A percentile compares a stretch with the other conserved stretches of the same genome.
Conservation (phyloP, 2,329 filamentous ascomycete genomes). For the Colletotrichum shisoi region DNA sequence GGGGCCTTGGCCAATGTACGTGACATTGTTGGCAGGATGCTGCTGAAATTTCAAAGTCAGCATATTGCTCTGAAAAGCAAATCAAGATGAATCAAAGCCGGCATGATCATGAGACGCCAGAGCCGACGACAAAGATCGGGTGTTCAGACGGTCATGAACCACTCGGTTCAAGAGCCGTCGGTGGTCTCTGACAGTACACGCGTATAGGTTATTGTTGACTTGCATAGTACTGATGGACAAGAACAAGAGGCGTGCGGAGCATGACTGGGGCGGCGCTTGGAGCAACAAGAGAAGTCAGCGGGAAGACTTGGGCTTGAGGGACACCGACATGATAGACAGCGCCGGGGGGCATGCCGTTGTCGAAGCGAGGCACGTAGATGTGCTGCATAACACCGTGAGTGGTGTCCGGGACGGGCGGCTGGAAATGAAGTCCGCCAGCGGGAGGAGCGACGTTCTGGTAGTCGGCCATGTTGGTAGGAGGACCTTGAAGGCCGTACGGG, state of each 20-base stretch:
- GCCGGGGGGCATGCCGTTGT: constrained; percentile 47
- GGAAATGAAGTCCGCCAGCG: constrained; percentile 59
- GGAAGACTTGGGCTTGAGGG: constrained; percentile 45
- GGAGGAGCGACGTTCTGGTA: constrained; percentile 56
- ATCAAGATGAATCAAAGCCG: background rate
- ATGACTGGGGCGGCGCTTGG: constrained; percentile 21
- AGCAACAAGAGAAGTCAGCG: constrained; percentile 31
- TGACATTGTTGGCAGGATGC: constrained; percentile 45
- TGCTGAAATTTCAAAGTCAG: constrained; percentile 42
- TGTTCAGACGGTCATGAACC: background rate
- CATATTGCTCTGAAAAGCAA: background rate
- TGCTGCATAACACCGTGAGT: constrained; percentile 64
- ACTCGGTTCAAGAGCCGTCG: constrained; percentile 10
- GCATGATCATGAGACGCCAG: background rate
- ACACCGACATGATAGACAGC: constrained; percentile 47
- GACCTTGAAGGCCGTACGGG: constrained; percentile 36
- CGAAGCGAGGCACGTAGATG: constrained; percentile 63
- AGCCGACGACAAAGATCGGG: background rate
- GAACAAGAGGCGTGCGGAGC: constrained; percentile 18
- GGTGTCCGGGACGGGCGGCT: constrained; percentile 67
- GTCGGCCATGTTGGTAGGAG: constrained; percentile 48
- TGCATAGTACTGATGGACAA: constrained; percentile 50
- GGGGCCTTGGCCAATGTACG: constrained; percentile 43
- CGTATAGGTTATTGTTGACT: constrained; percentile 43
- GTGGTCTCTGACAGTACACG: background rate